These are phyloP conservation scores for Prunus salicina DNA, from an alignment of 306 rosid genomes.

Conservation along the genomic window DNA sequence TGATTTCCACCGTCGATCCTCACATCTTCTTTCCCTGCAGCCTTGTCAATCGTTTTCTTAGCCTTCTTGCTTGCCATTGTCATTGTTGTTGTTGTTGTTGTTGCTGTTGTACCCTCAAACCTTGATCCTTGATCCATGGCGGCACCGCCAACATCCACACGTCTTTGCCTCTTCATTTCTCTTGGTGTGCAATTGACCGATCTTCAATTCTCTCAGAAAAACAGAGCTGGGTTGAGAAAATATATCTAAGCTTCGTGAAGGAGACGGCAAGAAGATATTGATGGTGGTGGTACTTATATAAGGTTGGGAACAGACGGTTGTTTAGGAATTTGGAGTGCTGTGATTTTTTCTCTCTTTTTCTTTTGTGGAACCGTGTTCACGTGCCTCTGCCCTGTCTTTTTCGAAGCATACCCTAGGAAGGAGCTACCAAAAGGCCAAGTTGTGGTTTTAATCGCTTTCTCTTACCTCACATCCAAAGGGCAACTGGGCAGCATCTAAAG, in stretches of 20 bases:
- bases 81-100: neutral
- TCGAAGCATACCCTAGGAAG: neutral
- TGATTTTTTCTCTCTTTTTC: neutral
- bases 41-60: constrained; percentile 32
- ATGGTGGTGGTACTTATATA: neutral
- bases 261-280: constrained; percentile 14
- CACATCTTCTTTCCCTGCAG: constrained; percentile 11
- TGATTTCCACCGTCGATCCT: constrained; percentile 9
- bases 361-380: constrained; percentile 5
- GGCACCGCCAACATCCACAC: constrained; percentile 15
- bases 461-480: neutral
- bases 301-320: neutral
- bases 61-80: constrained; percentile 34
- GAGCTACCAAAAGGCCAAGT: constrained; percentile 10
- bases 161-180: constrained; percentile 58
- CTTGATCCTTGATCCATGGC: constrained; percentile 18
- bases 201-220: neutral
- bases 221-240: neutral
- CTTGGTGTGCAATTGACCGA: neutral
- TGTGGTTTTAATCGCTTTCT: neutral
- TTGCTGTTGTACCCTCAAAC: constrained; percentile 24
- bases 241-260: neutral
- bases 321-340: constrained; percentile 1
- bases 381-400: constrained; percentile 9
- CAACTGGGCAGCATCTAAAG: neutral